phyloP scores from a whole-genome alignment of 768 basidiomycete genomes.

The Phlegmacium glaucopus region DNA sequence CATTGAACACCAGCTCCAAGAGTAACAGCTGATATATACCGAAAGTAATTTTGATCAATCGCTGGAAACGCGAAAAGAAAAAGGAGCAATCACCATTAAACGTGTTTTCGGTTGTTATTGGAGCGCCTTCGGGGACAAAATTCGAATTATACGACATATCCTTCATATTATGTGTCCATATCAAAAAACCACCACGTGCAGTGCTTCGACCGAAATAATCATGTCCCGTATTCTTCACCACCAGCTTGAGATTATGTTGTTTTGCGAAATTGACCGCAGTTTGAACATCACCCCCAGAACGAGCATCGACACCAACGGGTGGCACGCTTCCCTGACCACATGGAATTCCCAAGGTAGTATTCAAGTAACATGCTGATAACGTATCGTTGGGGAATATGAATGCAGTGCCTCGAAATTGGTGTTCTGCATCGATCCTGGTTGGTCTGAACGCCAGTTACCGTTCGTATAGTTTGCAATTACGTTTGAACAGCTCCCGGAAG shows the following conservation, averaged over 20 bases:
- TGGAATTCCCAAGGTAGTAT: too few species aligned
- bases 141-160: too few species aligned
- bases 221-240: constrained; percentile 38
- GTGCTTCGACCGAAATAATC: constrained; percentile 30
- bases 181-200: constrained; percentile 27
- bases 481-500: too few species aligned
- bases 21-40: constrained; percentile 18
- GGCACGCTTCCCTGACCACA: too few species aligned
- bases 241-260: constrained; percentile 34
- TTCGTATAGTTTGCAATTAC: too few species aligned
- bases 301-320: too few species aligned
- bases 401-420: constrained; percentile 25
- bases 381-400: constrained; percentile 40
- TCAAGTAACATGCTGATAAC: constrained; percentile 38
- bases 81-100: constrained; percentile 15
- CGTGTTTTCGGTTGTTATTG: constrained; percentile 3
- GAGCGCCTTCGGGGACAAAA: constrained; percentile 31
- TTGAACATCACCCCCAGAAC: too few species aligned
- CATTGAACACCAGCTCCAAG: constrained; percentile 42
- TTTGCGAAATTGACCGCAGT: too few species aligned
- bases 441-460: constrained; percentile 37
- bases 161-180: constrained; percentile 38
- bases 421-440: constrained; percentile 37
- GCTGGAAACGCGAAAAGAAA: neutral
- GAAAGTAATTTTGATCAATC: neutral